Evolutionary conservation across 2,329 filamentous ascomycete species (phyloP), one percentile per base, ranked within the genome.

Genomic region (Pseudogymnoascus sp.): DNA sequence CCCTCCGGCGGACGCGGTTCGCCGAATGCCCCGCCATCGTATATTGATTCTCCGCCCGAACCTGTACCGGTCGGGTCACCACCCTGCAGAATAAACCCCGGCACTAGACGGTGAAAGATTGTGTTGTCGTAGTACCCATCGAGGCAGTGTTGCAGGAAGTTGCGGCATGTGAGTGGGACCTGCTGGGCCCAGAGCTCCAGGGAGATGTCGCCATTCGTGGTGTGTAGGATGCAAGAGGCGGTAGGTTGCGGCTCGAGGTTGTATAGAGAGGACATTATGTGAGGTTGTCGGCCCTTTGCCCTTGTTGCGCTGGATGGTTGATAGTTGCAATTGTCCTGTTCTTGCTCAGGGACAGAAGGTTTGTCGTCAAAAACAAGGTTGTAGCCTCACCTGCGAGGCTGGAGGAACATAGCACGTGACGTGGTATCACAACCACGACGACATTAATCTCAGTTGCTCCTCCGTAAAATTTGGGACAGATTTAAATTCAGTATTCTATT

Each of bases 101-200:
- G 90, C 0, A 96, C 87, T 5, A 97, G 81, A 22, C 94, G 90
- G 77, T 99, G 94, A 77, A 99, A 99, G 64, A 94, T 87, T 0
- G 92, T 97, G 71, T 88, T 86, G 69, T 91, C 87, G 78, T 97
- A 99, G 79, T 97, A 97, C 67, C 92, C 92, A 72, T 99, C 92
- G 67, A 97, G 83, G 72, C 90, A 94, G 70, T 92, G 88, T 74
- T 99, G 94, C 37, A 99, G 82, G 75, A 99, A 99, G 78, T 97
- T 97, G 68, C 93, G 91, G 71, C 88, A 92, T 25, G 94, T 89
- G 64, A 97, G 81, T 7, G 94, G 94, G 0, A 90, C 89, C 75
- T 99, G 94, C 72, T 94, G 94, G 16, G 92, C 92, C 79, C 96
- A 99, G 62, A 99, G 86, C 74, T 96, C 91, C 75, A 99, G 83